Evolutionary conservation across 2,329 filamentous ascomycete species (phyloP), one percentile per base, ranked within the genome.

Genomic region (Fusarium sp.): DNA sequence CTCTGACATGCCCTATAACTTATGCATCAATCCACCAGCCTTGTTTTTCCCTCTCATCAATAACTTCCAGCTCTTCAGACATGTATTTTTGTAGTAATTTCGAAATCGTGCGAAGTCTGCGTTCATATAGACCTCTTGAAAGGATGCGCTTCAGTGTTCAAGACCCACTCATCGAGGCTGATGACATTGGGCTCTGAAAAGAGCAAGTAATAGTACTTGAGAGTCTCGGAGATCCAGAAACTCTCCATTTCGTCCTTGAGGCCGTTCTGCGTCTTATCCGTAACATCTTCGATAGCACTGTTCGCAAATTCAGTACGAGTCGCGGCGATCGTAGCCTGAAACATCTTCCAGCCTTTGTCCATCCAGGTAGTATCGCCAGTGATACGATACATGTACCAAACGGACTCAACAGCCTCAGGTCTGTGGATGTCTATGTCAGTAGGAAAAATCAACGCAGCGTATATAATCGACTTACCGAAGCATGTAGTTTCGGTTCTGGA

Each of bases 351-450:
- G 18, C 93, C 94, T 70, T 91, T 90, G 28, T 97, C 93, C 77
- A 91, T 90, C 85, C 93, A 93, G 7, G 80, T 79, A 2, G 85
- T 80, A 69, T 96, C 91, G 49, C 93, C 94, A 0, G 93, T 97
- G 79, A 97, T 93, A 76, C 94, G 92, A 81, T 97, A 96, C 84
- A 97, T 90, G 81, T 94, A 92, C 86, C 93, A 97, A 16, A 97
- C 89, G 1, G 91, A 93, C 75, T 97, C 93, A 72, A 97, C 94
- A 1, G 92, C 93, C 82, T 97, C 93, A 21, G 93, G 93, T 23
- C 91, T 92, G 37, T 23, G 9, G 31, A 7, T 61, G 67, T 75
- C 37, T 18, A 19, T 58, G 54, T 56, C 50, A 65, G 51, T 37
- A 25, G 42, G 28, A 14, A 14, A 13, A 16, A 42, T 9, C 18